phyloP scores from a whole-genome alignment of 78 protist species.

The Bigelowiella natans region DNA sequence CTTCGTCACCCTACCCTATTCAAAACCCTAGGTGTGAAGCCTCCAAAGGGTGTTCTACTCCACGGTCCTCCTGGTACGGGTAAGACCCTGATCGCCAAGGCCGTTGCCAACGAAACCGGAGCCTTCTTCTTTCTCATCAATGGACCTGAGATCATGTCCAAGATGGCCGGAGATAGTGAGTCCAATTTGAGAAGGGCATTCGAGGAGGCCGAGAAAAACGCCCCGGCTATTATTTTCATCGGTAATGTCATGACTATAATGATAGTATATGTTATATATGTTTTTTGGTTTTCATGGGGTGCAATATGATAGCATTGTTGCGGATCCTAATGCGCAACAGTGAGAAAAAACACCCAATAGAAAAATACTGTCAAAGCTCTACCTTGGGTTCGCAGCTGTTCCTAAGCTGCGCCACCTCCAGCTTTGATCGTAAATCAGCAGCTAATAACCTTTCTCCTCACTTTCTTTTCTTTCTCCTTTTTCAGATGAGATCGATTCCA shows the following conservation, averaged over 20 bases:
- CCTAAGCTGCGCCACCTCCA: too few relatives aligned
- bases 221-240: conserved; percentile 54
- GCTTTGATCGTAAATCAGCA: too few relatives aligned
- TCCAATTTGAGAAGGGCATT: conserved; percentile 95
- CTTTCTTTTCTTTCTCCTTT: too few relatives aligned
- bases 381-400: too few relatives aligned
- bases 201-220: conserved; percentile 99
- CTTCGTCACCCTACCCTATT: conserved; percentile 98
- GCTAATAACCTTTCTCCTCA: too few relatives aligned
- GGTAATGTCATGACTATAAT: neutral
- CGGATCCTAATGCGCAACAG: neutral
- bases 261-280: too few relatives aligned
- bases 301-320: neutral
- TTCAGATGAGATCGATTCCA: conserved; percentile 96
- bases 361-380: too few relatives aligned
- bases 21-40: conserved; percentile 84
- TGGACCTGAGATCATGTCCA: conserved; percentile 99
- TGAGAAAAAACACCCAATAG: neutral
- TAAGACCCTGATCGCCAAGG: conserved; percentile 99
- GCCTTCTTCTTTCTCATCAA: conserved; percentile 99
- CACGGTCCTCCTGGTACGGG: conserved; percentile 99
- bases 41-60: conserved; percentile 85
- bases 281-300: too few relatives aligned
- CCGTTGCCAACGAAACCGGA: conserved; percentile 99
- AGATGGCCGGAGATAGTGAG: conserved; percentile 99